Percentiles rank a stretch among this genome's conserved stretches.
Conservation (phyloP, 78 protist species). For the Dictyostelium citrinum region DNA sequence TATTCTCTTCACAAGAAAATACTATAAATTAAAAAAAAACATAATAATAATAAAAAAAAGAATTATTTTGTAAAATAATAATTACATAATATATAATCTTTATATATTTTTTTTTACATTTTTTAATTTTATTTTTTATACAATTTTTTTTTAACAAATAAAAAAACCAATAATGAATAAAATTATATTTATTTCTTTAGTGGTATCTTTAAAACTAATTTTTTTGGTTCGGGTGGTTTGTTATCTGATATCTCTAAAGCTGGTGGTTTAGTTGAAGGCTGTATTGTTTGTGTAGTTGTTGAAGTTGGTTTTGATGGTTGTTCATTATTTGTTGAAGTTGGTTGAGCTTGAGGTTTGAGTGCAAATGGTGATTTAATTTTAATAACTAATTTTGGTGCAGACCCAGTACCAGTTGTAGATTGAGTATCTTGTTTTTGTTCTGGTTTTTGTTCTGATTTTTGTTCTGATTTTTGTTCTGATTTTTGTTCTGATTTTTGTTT, state of each 20-base stretch:
- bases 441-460: not conserved
- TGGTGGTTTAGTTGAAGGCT: not conserved
- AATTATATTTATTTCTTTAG: not conserved
- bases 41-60: not conserved
- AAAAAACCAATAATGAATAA: not conserved
- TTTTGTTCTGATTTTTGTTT: not conserved
- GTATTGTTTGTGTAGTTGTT: not conserved
- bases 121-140: not conserved
- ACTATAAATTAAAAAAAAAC: not conserved
- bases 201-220: not conserved
- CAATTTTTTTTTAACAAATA: not conserved
- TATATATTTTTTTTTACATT: not conserved
- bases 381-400: not conserved
- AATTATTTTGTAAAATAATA: not conserved
- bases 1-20: conserved; percentile 49
- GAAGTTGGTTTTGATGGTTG: not conserved
- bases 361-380: not conserved
- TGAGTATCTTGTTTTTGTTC: not conserved
- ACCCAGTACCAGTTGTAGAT: not conserved
- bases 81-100: not conserved
- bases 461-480: not conserved
- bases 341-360: not conserved
- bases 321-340: not conserved
- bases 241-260: not conserved
- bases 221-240: not conserved